Evolutionary conservation across 768 basidiomycete genomes (phyloP), one percentile per base, ranked within the genome.

Genomic region (Agaricus subrufescens): DNA sequence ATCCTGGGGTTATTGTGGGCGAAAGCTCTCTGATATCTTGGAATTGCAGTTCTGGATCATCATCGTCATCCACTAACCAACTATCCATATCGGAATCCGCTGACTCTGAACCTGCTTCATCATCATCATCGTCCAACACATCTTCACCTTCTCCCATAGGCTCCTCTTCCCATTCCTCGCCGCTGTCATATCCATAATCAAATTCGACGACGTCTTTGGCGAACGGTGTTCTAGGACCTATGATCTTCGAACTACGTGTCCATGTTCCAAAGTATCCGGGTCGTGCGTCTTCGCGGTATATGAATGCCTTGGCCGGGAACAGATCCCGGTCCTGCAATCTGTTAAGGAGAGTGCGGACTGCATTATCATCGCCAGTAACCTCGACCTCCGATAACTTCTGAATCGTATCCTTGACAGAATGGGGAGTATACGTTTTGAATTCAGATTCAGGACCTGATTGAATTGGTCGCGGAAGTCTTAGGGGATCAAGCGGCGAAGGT

Each of bases 221-320:
- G 58, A 96, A 87, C 1, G 97, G 95, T 15, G 79, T 82, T 14
- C 97, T 84, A 1, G 94, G 87, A 0, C 93, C 88, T 57, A 98
- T 84, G 34, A 83, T 70, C 15, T 76, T 76, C 12, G 94, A 95
- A 58, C 76, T 83, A 52, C 88, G 86, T 7, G 94, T 94, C 87
- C 91, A 98, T 5, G 97, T 98, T 23, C 95, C 96, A 63, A 85
- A 88, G 70, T 96, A 98, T 1, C 94, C 94, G 11, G 97, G 96
- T 47, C 97, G 84, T 0, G 81, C 78, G 67, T 98, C 93, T 56
- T 87, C 87, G 14, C 76, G 71, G 69, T 97, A 98, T 57, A 91
- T 85, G 40, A 98, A 75, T 2, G 86, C 83, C 71, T 97, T 98
- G 49, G 85, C 82, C 0, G 88, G 88, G 46, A 93, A 74, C 26